These are phyloP conservation scores for Jatropha podagrica DNA, from an alignment of 441 rosid species.

Conservation along the genomic window DNA sequence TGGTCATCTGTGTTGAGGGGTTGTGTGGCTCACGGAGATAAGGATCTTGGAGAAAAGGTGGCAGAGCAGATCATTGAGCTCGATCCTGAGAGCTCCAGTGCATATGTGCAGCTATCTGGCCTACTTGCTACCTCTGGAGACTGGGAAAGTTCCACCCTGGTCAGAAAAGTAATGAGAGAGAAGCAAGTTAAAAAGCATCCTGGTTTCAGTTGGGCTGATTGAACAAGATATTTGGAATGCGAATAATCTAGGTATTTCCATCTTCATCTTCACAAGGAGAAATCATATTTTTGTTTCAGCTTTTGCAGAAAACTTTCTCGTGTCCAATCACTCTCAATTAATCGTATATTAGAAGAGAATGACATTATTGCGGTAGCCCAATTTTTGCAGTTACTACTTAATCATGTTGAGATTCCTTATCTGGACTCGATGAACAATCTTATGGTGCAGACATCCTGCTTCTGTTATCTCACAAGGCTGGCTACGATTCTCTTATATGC, in stretches of 20 bases:
- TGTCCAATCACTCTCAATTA: not conserved
- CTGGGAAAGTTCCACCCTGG: slow-evolving; percentile 65
- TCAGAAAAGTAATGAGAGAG: slow-evolving; percentile 57
- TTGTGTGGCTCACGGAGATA: slow-evolving; percentile 67
- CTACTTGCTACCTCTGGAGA: slow-evolving; percentile 68
- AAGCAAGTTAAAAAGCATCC: slow-evolving; percentile 55
- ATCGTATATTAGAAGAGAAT: not conserved
- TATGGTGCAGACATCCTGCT: not conserved
- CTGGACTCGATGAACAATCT: not conserved
- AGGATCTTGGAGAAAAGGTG: slow-evolving; percentile 56
- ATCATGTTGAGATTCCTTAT: not conserved
- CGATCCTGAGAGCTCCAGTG: slow-evolving; percentile 74
- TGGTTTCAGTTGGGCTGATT: slow-evolving; percentile 60
- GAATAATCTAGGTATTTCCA: not conserved
- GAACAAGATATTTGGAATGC: slow-evolving; percentile 2
- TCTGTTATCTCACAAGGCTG: not conserved
- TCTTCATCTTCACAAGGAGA: slow-evolving; percentile 12
- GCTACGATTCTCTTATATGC: not conserved
- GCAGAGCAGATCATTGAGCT: slow-evolving; percentile 63
- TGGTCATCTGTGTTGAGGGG: slow-evolving; percentile 77
- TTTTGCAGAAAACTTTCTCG: not conserved
- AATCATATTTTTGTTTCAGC: not conserved
- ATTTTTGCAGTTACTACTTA: not conserved
- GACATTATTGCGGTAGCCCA: not conserved
- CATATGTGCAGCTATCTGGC: slow-evolving; percentile 63